phyloP scores from a whole-genome alignment of 2,329 filamentous ascomycete species.

The Sordariomycetes sp. region DNA sequence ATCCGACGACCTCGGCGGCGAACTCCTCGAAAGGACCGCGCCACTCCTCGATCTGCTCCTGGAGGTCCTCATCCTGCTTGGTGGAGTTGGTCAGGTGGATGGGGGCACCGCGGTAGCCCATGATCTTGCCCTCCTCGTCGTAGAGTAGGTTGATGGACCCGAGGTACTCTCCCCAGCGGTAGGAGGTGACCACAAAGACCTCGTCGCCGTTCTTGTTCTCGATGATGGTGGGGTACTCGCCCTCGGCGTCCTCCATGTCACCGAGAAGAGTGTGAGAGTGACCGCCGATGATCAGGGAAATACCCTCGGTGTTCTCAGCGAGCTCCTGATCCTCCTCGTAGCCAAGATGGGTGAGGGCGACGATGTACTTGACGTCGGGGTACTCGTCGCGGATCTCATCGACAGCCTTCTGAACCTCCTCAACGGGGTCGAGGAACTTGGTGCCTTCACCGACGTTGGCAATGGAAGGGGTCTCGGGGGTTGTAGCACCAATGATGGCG shows the following conservation, averaged over 20 bases:
- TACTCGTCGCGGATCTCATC: constrained; percentile 47
- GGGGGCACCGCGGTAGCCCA: constrained; percentile 54
- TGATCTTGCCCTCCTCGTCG: constrained; percentile 48
- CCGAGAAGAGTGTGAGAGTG: constrained; percentile 54
- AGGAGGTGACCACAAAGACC: constrained; percentile 60
- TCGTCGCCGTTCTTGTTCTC: constrained; percentile 53
- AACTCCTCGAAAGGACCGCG: constrained; percentile 51
- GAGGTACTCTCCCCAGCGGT: constrained; percentile 60
- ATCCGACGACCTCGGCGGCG: constrained; percentile 46
- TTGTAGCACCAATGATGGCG: constrained; percentile 57
- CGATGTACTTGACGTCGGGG: constrained; percentile 55
- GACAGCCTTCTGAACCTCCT: constrained; percentile 50
- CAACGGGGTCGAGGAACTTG: constrained; percentile 46
- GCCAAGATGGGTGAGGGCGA: constrained; percentile 58
- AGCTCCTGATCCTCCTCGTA: constrained; percentile 55
- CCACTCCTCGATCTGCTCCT: constrained; percentile 50
- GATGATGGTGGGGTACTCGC: constrained; percentile 55
- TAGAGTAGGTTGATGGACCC: constrained; percentile 61
- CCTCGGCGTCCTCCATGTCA: constrained; percentile 45
- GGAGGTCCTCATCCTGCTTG: constrained; percentile 43
- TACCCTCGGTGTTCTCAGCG: constrained; percentile 47
- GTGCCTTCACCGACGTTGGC: constrained; percentile 49
- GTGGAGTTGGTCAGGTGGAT: constrained; percentile 56
- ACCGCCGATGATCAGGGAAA: constrained; percentile 61
- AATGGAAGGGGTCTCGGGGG: constrained; percentile 47